Percentiles rank a stretch among this genome's conserved stretches.
Evolutionary conservation across 148 eudicot genomes (phyloP).

Genomic region (Fagopyrum esculentum): DNA sequence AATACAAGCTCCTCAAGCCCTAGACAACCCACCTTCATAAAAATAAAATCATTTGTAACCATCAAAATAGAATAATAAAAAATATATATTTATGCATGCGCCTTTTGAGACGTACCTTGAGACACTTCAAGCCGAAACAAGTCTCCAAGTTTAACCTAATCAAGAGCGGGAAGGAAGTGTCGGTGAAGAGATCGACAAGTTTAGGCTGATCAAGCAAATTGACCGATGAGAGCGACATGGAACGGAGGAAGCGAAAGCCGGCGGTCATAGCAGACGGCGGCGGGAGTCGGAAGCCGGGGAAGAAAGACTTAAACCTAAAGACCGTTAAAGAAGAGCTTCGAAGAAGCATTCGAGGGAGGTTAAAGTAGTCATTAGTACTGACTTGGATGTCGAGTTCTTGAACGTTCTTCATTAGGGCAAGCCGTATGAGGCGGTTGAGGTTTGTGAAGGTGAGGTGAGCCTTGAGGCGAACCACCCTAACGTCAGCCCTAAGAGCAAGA

Average conservation of each 20-base stretch:
- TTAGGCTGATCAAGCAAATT: slow-evolving; percentile 22
- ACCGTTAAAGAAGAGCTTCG: slow-evolving; percentile 24
- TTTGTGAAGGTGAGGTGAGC: slow-evolving; percentile 35
- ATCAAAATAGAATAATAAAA: no score
- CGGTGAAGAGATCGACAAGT: slow-evolving; percentile 33
- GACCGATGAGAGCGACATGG: slow-evolving; percentile 30
- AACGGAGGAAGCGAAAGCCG: slow-evolving; percentile 34
- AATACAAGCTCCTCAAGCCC: slow-evolving; percentile 32
- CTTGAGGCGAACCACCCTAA: slow-evolving; percentile 32
- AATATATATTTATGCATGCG: no score
- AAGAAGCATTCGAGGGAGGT: slow-evolving; percentile 35
- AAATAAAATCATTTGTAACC: no score
- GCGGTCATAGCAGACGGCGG: slow-evolving; percentile 25
- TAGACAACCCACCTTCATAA: slow-evolving; percentile 19
- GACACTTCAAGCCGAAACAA: slow-evolving; percentile 30
- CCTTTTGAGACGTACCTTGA: slow-evolving; percentile 2
- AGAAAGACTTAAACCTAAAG: slow-evolving; percentile 31
- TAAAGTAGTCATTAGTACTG: slow-evolving; percentile 37
- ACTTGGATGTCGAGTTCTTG: slow-evolving; percentile 52
- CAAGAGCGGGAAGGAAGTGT: slow-evolving; percentile 35
- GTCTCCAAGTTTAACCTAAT: slow-evolving; percentile 27
- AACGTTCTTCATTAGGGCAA: slow-evolving; percentile 38
- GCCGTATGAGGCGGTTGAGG: slow-evolving; percentile 33
- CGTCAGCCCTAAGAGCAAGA: slow-evolving; percentile 23
- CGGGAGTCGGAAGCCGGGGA: slow-evolving; percentile 43